Percentiles rank a stretch among this genome's conserved stretches.
phyloP scores from a whole-genome alignment of 2,329 filamentous ascomycete genomes.

The Trichophyton simii region DNA sequence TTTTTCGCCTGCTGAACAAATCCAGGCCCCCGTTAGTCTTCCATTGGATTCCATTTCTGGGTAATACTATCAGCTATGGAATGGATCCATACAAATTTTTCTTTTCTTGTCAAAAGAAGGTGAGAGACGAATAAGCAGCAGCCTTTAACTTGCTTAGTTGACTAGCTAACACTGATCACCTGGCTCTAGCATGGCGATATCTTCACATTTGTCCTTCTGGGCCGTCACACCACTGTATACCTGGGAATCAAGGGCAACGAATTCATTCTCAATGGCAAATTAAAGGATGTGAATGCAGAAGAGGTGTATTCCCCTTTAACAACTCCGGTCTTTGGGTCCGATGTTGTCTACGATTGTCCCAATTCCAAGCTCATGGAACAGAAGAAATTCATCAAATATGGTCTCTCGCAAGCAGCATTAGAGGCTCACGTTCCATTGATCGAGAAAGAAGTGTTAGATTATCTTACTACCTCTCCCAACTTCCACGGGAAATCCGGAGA shows the following conservation, averaged over 20 bases:
- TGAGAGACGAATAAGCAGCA: conserved; percentile 22
- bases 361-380: conserved; percentile 92
- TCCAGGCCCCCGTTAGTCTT: conserved; percentile 57
- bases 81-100: conserved; percentile 69
- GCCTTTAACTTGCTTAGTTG: no score
- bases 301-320: conserved; percentile 73
- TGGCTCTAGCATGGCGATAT: conserved; percentile 63
- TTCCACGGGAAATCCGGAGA: conserved; percentile 50
- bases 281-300: conserved; percentile 80
- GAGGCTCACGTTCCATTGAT: conserved; percentile 68
- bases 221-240: conserved; percentile 77
- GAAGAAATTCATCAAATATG: conserved; percentile 67
- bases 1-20: conserved; percentile 48
- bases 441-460: conserved; percentile 55
- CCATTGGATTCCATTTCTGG: conserved; percentile 55
- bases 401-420: conserved; percentile 48
- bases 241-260: conserved; percentile 75
- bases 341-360: conserved; percentile 83
- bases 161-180: no score
- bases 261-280: conserved; percentile 84
- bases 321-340: conserved; percentile 62
- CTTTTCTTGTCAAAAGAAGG: conserved; percentile 57
- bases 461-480: conserved; percentile 40
- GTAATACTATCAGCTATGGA: conserved; percentile 35
- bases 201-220: conserved; percentile 80